Percentiles rank a stretch among this genome's conserved stretches.
Conservation (phyloP, 202 grass and related monocot species). For the Hordeum pubiflorum region DNA sequence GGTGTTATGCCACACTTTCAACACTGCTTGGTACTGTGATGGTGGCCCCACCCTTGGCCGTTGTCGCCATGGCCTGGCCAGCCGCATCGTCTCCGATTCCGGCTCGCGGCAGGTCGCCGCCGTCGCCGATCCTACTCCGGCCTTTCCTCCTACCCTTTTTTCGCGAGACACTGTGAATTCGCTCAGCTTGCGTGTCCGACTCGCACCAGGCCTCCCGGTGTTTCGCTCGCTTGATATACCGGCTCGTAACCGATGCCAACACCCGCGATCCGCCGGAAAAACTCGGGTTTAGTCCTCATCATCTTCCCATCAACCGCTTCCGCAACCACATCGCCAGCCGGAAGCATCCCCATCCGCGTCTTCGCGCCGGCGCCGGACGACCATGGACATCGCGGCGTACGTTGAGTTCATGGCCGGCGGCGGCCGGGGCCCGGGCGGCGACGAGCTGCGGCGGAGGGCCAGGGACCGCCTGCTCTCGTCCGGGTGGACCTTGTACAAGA, state of each 20-base stretch:
- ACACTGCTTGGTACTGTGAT: too few relatives aligned
- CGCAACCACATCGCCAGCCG: background rate
- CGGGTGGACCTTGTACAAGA: slow-evolving; percentile 31
- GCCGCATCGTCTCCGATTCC: too few relatives aligned
- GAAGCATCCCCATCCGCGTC: background rate
- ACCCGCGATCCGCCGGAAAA: background rate
- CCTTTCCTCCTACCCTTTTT: too few relatives aligned
- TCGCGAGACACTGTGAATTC: too few relatives aligned
- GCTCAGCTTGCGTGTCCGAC: background rate
- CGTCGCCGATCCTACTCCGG: too few relatives aligned
- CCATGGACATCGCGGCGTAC: slow-evolving; percentile 29
- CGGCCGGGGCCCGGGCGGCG: background rate
- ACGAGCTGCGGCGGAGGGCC: slow-evolving; percentile 17
- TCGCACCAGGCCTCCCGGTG: background rate
- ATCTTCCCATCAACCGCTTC: background rate
- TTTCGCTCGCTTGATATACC: background rate
- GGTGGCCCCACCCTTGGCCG: too few relatives aligned
- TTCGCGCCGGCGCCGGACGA: too few relatives aligned
- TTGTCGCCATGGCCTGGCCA: too few relatives aligned
- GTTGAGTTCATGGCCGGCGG: background rate
- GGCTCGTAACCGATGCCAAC: background rate
- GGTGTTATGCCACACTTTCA: too few relatives aligned
- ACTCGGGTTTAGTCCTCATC: background rate
- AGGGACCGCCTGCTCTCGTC: slow-evolving; percentile 21
- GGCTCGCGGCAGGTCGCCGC: too few relatives aligned